Conservation (phyloP, 805 yeast genomes). For the Spathaspora sp. region DNA sequence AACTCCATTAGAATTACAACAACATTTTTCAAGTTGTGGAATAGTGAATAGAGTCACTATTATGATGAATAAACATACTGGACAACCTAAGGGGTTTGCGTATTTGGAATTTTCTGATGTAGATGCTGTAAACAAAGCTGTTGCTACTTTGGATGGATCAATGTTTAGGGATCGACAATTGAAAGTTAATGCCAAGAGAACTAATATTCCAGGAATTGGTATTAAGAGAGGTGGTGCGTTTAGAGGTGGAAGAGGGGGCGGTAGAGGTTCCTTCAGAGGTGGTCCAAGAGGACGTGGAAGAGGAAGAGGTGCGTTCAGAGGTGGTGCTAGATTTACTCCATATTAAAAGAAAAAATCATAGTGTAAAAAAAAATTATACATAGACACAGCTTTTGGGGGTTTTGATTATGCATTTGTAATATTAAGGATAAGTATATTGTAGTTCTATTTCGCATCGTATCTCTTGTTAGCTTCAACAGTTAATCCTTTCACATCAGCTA, state of each 20-base stretch:
- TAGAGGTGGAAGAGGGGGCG: slow-evolving; percentile 30
- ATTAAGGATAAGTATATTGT: neutral
- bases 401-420: neutral
- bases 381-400: neutral
- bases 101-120: slow-evolving; percentile 78
- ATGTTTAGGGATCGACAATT: slow-evolving; percentile 65
- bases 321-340: slow-evolving; percentile 17
- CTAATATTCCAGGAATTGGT: slow-evolving; percentile 71
- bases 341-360: slow-evolving; percentile 10
- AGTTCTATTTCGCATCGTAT: neutral
- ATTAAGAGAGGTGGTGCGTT: slow-evolving; percentile 22
- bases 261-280: slow-evolving; percentile 32
- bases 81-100: slow-evolving; percentile 85
- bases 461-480: slow-evolving; percentile 20
- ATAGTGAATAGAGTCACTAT: slow-evolving; percentile 78
- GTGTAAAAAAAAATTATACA: neutral
- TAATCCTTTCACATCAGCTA: slow-evolving; percentile 23
- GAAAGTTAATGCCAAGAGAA: slow-evolving; percentile 74
- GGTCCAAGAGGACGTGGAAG: slow-evolving; percentile 24
- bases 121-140: slow-evolving; percentile 60
- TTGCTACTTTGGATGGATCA: slow-evolving; percentile 57
- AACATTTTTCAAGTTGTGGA: slow-evolving; percentile 68
- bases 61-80: slow-evolving; percentile 65
- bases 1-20: slow-evolving; percentile 75
- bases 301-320: slow-evolving; percentile 17